A percentile compares a stretch with the other conserved stretches of the same genome.
phyloP scores from a whole-genome alignment of 768 basidiomycete genomes.

The Suillus weaverae region DNA sequence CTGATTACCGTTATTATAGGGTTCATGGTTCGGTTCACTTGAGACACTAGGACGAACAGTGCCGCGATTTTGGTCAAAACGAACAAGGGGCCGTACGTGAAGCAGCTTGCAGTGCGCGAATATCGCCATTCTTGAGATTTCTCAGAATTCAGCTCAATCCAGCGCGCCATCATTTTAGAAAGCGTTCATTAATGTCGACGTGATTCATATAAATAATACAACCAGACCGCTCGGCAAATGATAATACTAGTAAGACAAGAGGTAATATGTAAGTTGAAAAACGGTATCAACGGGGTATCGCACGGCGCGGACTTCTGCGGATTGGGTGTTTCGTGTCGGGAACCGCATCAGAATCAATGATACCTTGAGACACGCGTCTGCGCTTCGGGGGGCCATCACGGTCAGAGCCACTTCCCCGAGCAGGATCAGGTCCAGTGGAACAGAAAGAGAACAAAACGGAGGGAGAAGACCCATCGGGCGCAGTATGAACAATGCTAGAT shows the following conservation, averaged over 20 bases:
- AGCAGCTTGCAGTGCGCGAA: background rate
- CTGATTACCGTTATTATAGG: background rate
- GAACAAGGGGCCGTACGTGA: background rate
- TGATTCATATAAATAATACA: background rate
- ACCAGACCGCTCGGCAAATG: background rate
- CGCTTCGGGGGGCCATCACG: background rate
- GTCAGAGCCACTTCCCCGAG: background rate
- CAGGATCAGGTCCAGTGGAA: background rate
- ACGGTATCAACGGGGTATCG: background rate
- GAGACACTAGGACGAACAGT: background rate
- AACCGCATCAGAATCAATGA: background rate
- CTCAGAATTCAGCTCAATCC: background rate
- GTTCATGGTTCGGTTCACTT: background rate
- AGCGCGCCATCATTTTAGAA: background rate
- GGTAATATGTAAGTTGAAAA: background rate
- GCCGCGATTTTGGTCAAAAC: background rate
- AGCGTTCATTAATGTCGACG: background rate
- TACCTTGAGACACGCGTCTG: background rate
- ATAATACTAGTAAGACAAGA: background rate
- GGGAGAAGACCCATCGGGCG: background rate
- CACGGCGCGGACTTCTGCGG: background rate
- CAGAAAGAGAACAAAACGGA: background rate
- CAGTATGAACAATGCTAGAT: background rate
- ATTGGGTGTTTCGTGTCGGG: background rate
- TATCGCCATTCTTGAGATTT: background rate